phyloP scores from a whole-genome alignment of 305 asterid species.

The Fraxinus platypoda region DNA sequence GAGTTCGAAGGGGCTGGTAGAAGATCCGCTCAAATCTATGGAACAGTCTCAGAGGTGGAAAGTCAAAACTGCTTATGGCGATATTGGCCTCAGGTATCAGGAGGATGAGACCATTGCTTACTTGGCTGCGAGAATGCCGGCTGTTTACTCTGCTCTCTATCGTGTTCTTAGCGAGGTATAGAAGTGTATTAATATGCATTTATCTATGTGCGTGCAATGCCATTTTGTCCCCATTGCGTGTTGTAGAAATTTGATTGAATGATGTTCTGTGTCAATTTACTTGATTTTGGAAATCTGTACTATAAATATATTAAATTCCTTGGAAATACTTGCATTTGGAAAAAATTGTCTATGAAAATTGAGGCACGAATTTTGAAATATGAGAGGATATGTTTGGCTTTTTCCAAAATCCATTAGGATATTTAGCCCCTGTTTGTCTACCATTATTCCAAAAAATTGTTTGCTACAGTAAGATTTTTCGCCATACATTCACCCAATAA shows the following conservation, averaged over 20 bases:
- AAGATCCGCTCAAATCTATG: constrained; percentile 70
- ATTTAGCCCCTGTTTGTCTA: no score
- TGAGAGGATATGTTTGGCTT: not conserved
- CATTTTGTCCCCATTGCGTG: not conserved
- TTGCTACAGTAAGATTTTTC: no score
- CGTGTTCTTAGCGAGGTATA: constrained; percentile 88
- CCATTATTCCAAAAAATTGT: no score
- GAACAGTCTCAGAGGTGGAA: constrained; percentile 84
- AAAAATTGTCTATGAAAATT: not conserved
- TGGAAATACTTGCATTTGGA: not conserved
- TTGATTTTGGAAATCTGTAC: not conserved
- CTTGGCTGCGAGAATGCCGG: constrained; percentile 97
- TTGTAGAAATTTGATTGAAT: not conserved
- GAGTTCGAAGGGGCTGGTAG: constrained; percentile 75
- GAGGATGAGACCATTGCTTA: constrained; percentile 87
- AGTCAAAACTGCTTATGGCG: constrained; percentile 65
- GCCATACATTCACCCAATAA: no score
- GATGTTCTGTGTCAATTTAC: constrained; percentile 8
- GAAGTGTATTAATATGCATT: constrained; percentile 7
- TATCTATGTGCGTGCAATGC: not conserved
- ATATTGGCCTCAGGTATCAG: constrained; percentile 70
- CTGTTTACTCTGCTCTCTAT: constrained; percentile 78
- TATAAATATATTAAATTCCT: not conserved
- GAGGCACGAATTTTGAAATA: not conserved
- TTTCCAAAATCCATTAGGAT: not conserved